Percentiles rank a stretch among this genome's conserved stretches.
phyloP scores from a whole-genome alignment of 306 rosid genomes.

The Cucumis melo region DNA sequence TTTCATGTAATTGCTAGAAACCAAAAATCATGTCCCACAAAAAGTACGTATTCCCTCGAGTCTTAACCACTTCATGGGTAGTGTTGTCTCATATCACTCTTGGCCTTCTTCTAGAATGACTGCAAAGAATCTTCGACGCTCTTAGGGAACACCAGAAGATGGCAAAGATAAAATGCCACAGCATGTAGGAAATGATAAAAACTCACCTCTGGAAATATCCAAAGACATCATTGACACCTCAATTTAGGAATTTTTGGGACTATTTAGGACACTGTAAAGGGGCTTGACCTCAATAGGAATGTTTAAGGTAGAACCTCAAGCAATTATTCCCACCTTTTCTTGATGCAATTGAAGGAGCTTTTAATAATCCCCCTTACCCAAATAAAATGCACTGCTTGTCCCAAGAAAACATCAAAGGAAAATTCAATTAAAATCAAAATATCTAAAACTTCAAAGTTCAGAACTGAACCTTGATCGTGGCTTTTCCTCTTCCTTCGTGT shows the following conservation, averaged over 20 bases:
- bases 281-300: background rate
- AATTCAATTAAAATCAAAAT: background rate
- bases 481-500: slow-evolving; percentile 98
- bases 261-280: background rate
- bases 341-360: background rate
- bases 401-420: background rate
- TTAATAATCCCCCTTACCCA: background rate
- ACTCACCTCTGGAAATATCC: background rate
- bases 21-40: background rate
- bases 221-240: background rate
- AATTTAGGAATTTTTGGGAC: background rate
- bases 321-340: background rate
- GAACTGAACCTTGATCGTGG: slow-evolving; percentile 65
- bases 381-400: background rate
- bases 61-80: background rate
- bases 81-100: background rate
- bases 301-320: background rate
- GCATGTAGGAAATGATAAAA: background rate
- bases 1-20: background rate
- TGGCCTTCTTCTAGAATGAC: background rate
- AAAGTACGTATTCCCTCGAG: background rate
- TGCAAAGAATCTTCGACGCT: background rate
- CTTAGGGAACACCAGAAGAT: background rate
- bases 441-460: background rate
- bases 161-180: background rate